These are phyloP conservation scores for Crithidia brevicula DNA, from an alignment of 208 protist genomes.

Conservation along the genomic window DNA sequence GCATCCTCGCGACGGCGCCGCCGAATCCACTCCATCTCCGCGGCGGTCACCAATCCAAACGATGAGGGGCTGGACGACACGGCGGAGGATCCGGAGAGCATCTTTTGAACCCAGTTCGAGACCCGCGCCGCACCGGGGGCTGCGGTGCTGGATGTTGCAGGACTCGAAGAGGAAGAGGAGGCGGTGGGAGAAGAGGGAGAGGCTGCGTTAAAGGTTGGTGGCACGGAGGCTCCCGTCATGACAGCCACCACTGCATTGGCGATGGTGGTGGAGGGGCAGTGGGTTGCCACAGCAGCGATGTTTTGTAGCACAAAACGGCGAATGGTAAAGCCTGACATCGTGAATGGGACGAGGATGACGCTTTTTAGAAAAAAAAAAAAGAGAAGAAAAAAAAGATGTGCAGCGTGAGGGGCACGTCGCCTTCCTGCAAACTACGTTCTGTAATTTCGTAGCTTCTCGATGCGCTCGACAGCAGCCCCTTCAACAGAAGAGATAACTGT, in stretches of 20 bases:
- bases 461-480: too few species aligned
- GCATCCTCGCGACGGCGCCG: constrained; percentile 54
- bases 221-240: constrained; percentile 10
- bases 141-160: not conserved
- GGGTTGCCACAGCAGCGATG: constrained; percentile 61
- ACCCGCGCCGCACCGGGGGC: not conserved
- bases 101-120: constrained; percentile 10
- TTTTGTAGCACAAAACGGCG: constrained; percentile 77
- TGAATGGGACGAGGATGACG: too few species aligned
- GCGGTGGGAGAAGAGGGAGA: not conserved
- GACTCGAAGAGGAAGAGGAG: not conserved
- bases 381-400: not conserved
- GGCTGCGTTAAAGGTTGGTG: not conserved
- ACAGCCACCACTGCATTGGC: constrained; percentile 27
- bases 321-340: constrained; percentile 63
- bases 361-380: not conserved
- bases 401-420: too few species aligned
- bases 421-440: too few species aligned
- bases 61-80: not conserved
- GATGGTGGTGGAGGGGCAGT: constrained; percentile 53
- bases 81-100: constrained; percentile 12
- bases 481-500: too few species aligned
- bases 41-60: constrained; percentile 75
- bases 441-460: too few species aligned
- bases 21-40: constrained; percentile 71